Evolutionary conservation across 106 monocot species (phyloP).

Genomic region (Dioscorea dumetorum): DNA sequence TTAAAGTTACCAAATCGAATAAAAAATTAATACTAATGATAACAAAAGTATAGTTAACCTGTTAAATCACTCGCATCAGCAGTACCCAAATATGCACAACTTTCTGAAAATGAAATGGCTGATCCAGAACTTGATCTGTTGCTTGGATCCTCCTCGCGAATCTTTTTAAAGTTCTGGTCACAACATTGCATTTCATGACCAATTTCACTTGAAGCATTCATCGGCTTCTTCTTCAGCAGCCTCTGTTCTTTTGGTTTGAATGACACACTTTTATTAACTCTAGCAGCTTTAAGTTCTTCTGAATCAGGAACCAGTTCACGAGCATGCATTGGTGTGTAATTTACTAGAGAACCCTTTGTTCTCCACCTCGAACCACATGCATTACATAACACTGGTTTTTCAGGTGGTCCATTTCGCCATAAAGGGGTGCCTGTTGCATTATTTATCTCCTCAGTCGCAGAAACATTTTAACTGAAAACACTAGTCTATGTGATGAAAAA

Average conservation of each 20-base stretch:
- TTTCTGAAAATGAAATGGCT: conserved; percentile 81
- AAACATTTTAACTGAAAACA: not conserved
- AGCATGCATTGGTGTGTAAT: conserved; percentile 90
- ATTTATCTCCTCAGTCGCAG: conserved; percentile 1
- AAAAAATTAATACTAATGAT: not conserved
- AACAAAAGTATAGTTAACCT: conserved; percentile 29
- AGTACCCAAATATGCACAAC: conserved; percentile 73
- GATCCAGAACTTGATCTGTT: conserved; percentile 90
- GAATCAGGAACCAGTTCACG: conserved; percentile 47
- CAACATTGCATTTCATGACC: conserved; percentile 38
- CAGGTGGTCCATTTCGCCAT: conserved; percentile 98
- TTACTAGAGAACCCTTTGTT: conserved; percentile 89
- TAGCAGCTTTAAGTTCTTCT: conserved; percentile 46
- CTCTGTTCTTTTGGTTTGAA: conserved; percentile 47
- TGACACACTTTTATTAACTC: conserved; percentile 26
- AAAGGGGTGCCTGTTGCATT: conserved; percentile 88
- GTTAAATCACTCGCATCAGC: conserved; percentile 63
- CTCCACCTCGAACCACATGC: conserved; percentile 99
- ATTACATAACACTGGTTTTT: conserved; percentile 98
- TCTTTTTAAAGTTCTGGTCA: conserved; percentile 61
- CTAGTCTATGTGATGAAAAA: too few relatives aligned
- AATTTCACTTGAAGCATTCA: conserved; percentile 14
- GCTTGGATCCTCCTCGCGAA: conserved; percentile 58
- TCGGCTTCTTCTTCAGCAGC: conserved; percentile 47
- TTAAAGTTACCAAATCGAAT: not conserved